Conservation (phyloP, 192 early-diverging fungal species). For the Gigaspora rosea region DNA sequence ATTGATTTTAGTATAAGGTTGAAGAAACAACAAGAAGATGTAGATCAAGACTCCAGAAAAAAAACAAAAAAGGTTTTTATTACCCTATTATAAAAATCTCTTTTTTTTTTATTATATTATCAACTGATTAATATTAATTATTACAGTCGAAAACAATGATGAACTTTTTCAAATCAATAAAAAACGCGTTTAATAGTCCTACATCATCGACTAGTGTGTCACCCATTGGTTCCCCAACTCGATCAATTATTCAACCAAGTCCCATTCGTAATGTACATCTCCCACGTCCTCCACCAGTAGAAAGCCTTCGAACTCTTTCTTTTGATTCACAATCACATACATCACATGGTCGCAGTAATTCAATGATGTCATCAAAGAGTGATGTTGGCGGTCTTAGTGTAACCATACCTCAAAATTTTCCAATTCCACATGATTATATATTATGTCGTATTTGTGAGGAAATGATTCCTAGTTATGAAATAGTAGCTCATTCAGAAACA, state of each 20-base stretch:
- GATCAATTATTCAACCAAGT: conserved; percentile 3
- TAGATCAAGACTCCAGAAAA: conserved; percentile 6
- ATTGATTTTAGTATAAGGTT: conserved; percentile 34
- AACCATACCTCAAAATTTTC: conserved; percentile 7
- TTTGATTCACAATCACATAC: conserved; percentile 22
- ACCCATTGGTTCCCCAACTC: conserved; percentile 26
- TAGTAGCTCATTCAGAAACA: conserved; percentile 78
- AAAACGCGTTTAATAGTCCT: conserved; percentile 33
- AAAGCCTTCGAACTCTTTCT: conserved; percentile 21
- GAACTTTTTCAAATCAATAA: conserved; percentile 31
- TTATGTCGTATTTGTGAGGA: conserved; percentile 91
- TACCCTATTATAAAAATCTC: not conserved
- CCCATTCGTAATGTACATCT: conserved; percentile 17
- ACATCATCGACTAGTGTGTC: conserved; percentile 24
- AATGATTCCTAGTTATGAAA: conserved; percentile 57
- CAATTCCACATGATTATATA: conserved; percentile 43
- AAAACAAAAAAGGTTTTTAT: conserved; percentile 27
- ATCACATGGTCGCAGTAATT: conserved; percentile 6
- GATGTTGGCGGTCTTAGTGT: not conserved
- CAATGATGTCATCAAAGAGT: conserved; percentile 19
- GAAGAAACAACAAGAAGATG: conserved; percentile 19
- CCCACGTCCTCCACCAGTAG: conserved; percentile 3
- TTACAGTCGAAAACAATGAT: conserved; percentile 21
- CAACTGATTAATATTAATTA: not conserved
- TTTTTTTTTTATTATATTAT: not conserved